Evolutionary conservation across 108 stramenopile genomes (phyloP), one percentile per base, ranked within the genome.

Genomic region (Hondaea fermentalgiana): DNA sequence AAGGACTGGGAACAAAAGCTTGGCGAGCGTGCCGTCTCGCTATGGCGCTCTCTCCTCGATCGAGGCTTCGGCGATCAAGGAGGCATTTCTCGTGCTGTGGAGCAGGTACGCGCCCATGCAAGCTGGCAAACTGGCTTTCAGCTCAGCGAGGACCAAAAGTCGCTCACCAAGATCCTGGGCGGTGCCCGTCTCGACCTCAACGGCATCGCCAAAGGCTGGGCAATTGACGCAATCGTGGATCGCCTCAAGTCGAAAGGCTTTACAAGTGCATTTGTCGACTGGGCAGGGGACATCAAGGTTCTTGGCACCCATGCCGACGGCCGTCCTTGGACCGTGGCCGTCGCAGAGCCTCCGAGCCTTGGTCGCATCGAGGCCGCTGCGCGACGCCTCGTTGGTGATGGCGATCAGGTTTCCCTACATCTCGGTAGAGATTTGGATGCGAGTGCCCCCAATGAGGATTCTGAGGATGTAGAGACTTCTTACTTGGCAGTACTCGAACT

Each of bases 251-350:
- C 72, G 10, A 72, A 60, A 16, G 76, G 76, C 23, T n/a, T 83
- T 45, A 8, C 45, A 6, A 53, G 25, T 53, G 76, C 23, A 0
- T 92, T 72, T 25, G 92, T 93, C 29, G 93, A 93, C 29, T 93
- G 93, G 93, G 93, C 91, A 44, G 93, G 93, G 3, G 93, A 93
- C 58, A 87, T 93, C 44, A 92, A 92, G 58, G 93, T 93, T 58
- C n/a, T 64, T 44, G 93, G 93, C 28, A 55, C 53, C 35, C 93
- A 93, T 87, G 91, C 93, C 21, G 59, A 58, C 21, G 93, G 93
- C 53, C 87, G 91, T 12, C 59, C 72, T 21, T 93, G 93, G 93
- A 45, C 43, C 5, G 93, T 93, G 28, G 91, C 91, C 49, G 90
- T 93, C n/a, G 60, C 87, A 6, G 91, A 93, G 76, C 93, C 93